Base-by-base conservation (phyloP, 768 basidiomycete species). In the Leccinum pellstonianum region DNA sequence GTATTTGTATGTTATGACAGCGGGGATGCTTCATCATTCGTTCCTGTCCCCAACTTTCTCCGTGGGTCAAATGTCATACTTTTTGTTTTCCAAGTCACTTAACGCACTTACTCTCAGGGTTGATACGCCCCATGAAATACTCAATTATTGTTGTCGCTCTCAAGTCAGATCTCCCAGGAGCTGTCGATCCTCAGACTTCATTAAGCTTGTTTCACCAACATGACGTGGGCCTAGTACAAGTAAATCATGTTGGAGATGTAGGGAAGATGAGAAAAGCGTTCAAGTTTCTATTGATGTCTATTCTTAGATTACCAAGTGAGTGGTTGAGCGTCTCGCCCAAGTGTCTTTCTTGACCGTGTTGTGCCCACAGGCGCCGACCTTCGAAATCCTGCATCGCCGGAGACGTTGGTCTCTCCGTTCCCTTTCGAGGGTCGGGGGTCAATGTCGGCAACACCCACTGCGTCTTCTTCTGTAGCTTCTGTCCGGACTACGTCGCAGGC, bases 1-100 rank as follows among this genome's bases (percentile, higher is more conserved):
- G 84, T 88, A 14, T 82, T 97, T 55, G 79, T 97, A 25, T 97
- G 94, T 68, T 97, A 95, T 72, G 91, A 95, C 74, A 83, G 87
- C 10, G 82, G 85, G 1, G 77, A 84, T 58, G 69, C 70, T 57
- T 72, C 76, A 2, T 93, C 93, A 21, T 87, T 91, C 66, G 72
- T 72, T 15, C 86, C 85, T 15, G 80, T 95, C 17, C 80, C 85
- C 70, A 80, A 80, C 31, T 79, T 92, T 52, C 78, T 95, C 33
- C 80, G 94, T 95, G 69, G 73, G 91, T 82, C 17, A 5, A 54
- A 43, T 49, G 14, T 25, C 46, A 25, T 48, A 7, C 29, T 53
- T 64, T 49, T 56, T 15, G 29, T 48, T 59, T n/a, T 46, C 11
- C 48, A 56, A 35, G 38, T 56, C 56, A 41, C 62, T 66, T 50